A percentile compares a stretch with the other conserved stretches of the same genome.
Evolutionary conservation across 2,329 filamentous ascomycete species (phyloP).

Genomic region (Orbilia javanica): DNA sequence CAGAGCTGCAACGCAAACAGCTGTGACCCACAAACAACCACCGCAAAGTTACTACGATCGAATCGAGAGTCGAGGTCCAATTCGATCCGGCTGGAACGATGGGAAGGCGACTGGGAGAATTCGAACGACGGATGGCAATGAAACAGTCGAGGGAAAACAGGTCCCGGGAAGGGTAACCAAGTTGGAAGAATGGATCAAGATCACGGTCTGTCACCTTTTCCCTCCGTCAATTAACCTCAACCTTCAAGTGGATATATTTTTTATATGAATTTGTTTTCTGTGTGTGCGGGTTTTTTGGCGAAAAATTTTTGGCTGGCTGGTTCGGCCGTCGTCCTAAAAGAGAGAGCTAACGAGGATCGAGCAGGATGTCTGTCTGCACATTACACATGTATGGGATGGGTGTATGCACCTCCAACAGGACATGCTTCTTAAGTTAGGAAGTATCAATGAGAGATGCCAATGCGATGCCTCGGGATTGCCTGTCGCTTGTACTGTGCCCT

Average conservation of each 20-base stretch:
- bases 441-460: constrained; percentile 20
- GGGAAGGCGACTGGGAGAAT: not conserved
- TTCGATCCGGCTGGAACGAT: constrained; percentile 2
- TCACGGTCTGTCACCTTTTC: not conserved
- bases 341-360: constrained; percentile 56
- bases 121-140: too few species aligned
- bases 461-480: constrained; percentile 45
- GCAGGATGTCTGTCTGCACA: constrained; percentile 11
- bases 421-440: not conserved
- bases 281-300: constrained; percentile 53
- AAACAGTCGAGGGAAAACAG: too few species aligned
- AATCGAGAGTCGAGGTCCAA: not conserved
- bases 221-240: not conserved
- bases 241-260: constrained; percentile 6
- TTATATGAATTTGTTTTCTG: constrained; percentile 39
- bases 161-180: too few species aligned
- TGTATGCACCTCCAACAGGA: not conserved
- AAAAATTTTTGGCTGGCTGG: constrained; percentile 46
- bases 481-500: constrained; percentile 18
- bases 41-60: constrained; percentile 22
- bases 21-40: constrained; percentile 36
- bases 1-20: constrained; percentile 45
- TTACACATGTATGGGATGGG: too few species aligned
- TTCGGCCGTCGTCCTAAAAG: constrained; percentile 55
- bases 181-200: not conserved